Percentiles rank a stretch among this genome's conserved stretches.
phyloP scores from a whole-genome alignment of 306 rosid species.

The Quercus aquifolioides region DNA sequence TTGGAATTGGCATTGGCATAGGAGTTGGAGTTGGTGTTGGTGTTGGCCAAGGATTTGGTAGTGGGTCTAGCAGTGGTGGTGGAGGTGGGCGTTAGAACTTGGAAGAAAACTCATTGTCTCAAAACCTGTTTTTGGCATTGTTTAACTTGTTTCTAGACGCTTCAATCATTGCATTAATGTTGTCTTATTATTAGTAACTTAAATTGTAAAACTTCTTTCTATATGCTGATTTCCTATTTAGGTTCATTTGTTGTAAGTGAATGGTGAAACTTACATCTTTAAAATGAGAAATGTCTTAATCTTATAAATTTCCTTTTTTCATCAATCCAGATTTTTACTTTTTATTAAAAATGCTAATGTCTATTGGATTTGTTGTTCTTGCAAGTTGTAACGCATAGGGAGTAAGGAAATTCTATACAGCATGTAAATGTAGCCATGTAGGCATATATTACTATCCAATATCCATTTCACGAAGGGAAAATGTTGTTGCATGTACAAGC shows the following conservation, averaged over 20 bases:
- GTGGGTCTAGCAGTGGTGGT: constrained; percentile 33
- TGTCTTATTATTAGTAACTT: background rate
- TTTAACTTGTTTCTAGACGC: background rate
- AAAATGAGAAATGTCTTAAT: background rate
- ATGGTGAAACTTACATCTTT: background rate
- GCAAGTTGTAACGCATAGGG: too few relatives aligned
- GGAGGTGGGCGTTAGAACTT: constrained; percentile 31
- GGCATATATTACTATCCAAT: too few relatives aligned
- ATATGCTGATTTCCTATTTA: background rate
- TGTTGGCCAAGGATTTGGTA: constrained; percentile 21
- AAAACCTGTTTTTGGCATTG: background rate
- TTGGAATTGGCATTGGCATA: constrained; percentile 51
- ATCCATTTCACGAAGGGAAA: too few relatives aligned
- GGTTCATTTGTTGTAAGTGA: background rate
- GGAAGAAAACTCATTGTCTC: background rate
- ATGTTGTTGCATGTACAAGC: too few relatives aligned
- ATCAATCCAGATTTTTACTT: too few relatives aligned
- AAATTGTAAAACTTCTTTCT: background rate
- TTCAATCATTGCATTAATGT: background rate
- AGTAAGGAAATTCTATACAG: too few relatives aligned
- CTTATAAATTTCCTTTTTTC: too few relatives aligned
- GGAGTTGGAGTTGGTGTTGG: constrained; percentile 35
- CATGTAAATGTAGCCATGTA: too few relatives aligned
- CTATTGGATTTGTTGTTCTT: too few relatives aligned
- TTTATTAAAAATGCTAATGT: too few relatives aligned